Percentiles rank a stretch among this genome's conserved stretches.
These are phyloP conservation scores for Wallacemonas collosoma DNA, from an alignment of 208 protist genomes.

Conservation along the genomic window DNA sequence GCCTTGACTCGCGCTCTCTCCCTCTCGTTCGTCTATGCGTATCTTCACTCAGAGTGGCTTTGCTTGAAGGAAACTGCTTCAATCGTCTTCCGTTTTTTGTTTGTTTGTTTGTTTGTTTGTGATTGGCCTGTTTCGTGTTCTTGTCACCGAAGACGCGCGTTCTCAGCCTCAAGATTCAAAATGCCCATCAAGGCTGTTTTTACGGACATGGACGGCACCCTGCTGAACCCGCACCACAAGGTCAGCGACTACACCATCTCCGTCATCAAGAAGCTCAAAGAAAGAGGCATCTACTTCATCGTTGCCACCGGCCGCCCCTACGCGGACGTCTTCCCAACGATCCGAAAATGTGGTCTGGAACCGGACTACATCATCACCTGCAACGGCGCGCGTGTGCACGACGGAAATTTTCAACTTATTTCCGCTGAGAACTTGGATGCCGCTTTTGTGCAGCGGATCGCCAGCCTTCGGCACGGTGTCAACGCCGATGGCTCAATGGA, in stretches of 20 bases:
- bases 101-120: background rate
- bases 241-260: constrained; percentile 29
- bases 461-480: background rate
- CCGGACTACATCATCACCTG: constrained; percentile 43
- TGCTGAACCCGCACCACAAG: constrained; percentile 25
- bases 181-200: constrained; percentile 31
- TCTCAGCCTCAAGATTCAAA: background rate
- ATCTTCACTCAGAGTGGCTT: too few species aligned
- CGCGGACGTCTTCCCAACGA: constrained; percentile 34
- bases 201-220: constrained; percentile 47
- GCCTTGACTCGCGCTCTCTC: too few species aligned
- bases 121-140: background rate
- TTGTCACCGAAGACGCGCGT: background rate
- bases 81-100: too few species aligned
- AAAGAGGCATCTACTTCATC: constrained; percentile 25
- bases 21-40: too few species aligned
- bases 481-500: constrained; percentile 12
- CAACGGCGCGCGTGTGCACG: constrained; percentile 40
- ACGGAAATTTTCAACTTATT: constrained; percentile 19
- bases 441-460: constrained; percentile 4
- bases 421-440: constrained; percentile 22
- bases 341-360: constrained; percentile 30
- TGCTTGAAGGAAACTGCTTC: too few species aligned
- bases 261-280: constrained; percentile 23
- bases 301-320: constrained; percentile 41